Evolutionary conservation across 345 rosid genomes (phyloP), one percentile per base, ranked within the genome.

Genomic region (Kandelia obovata): DNA sequence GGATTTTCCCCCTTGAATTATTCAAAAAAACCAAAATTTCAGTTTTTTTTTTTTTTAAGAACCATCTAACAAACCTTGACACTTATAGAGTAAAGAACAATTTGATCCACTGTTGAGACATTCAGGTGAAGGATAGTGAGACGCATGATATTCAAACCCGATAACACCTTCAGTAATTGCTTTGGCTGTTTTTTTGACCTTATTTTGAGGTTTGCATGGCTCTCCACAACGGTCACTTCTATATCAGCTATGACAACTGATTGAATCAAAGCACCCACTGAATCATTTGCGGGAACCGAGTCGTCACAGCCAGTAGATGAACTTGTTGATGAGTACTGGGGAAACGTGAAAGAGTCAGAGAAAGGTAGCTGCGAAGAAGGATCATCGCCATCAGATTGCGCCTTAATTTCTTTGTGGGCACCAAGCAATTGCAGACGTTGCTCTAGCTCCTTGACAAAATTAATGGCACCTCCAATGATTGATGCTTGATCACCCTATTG

Each of bases 181-280:
- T 84, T 90, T 9, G 96, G 87, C 71, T 83, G 74, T 74, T 71
- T 80, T 70, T 78, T 87, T 35, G 92, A 77, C 76, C 96, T 85
- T 76, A 94, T 89, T 71, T 86, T 94, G 39, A 94, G 77, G 74
- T 77, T 91, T 35, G 97, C 96, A 69, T 94, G 96, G 70, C 85
- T 82, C 75, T 91, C 98, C 23, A 89, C 92, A 80, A 91, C 84
- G 60, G 84, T 85, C 73, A 89, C 97, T 82, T 94, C 92, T 58
- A 94, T 79, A 70, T 87, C 96, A n/a, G 87, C 90, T n/a, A 84
- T 67, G 27, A 77, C 55, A 17, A 74, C 55, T 67, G 66, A 32
- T 37, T 64, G 19, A 49, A 49, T 43, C 49, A 43, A 43, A 11
- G 19, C 49, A 13, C 19, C 49, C 5, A 43, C 49, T 55, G 77